phyloP scores from a whole-genome alignment of 2,329 filamentous ascomycete species.

The Trichoderma koningiopsis region DNA sequence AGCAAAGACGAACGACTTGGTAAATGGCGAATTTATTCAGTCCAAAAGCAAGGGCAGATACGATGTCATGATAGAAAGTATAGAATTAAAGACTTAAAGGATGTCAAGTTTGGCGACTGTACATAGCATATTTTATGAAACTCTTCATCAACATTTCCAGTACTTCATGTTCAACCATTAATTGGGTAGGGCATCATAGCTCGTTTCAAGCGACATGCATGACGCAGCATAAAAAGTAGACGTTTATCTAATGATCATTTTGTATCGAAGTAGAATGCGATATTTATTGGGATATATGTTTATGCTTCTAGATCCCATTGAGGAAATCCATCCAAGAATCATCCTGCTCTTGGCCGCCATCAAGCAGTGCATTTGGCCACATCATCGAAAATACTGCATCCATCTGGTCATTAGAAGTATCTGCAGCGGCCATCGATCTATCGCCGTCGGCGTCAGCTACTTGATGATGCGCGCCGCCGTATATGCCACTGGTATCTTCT shows the following conservation, averaged over 20 bases:
- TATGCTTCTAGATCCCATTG: neutral
- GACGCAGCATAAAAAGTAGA: neutral
- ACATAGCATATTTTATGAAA: neutral
- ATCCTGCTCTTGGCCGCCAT: neutral
- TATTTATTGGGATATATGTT: neutral
- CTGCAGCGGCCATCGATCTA: slow-evolving; percentile 32
- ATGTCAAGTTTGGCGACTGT: neutral
- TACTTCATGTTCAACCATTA: neutral
- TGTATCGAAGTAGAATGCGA: neutral
- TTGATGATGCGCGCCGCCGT: neutral
- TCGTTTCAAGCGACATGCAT: neutral
- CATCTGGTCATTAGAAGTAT: slow-evolving; percentile 47
- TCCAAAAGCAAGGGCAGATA: slow-evolving; percentile 33
- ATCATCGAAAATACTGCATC: slow-evolving; percentile 48
- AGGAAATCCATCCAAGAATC: slow-evolving; percentile 18
- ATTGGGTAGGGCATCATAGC: neutral
- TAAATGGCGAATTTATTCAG: slow-evolving; percentile 78
- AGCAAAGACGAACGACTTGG: slow-evolving; percentile 77
- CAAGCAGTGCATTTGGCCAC: slow-evolving; percentile 47
- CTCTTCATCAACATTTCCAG: neutral
- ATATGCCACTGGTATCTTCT: neutral
- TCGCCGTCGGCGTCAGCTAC: slow-evolving; percentile 21
- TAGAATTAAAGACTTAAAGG: slow-evolving; percentile 27
- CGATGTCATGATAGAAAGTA: slow-evolving; percentile 34
- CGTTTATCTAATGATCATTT: neutral